Percentiles rank a stretch among this genome's conserved stretches.
Conservation (phyloP, 768 basidiomycete species). For the Collybia nuda region DNA sequence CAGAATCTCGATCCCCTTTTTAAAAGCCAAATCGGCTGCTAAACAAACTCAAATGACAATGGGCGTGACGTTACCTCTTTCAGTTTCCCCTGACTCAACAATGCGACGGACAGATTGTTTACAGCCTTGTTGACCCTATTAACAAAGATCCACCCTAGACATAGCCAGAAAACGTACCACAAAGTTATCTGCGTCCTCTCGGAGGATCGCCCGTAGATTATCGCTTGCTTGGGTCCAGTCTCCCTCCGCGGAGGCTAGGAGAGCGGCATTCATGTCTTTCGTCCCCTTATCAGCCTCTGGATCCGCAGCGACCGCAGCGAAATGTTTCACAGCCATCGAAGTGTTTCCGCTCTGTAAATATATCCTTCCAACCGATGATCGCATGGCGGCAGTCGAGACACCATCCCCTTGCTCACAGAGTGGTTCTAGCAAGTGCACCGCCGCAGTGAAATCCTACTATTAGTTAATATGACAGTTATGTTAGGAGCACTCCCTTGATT, state of each 20-base stretch:
- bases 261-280: slow-evolving; percentile 63
- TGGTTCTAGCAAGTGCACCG: slow-evolving; percentile 65
- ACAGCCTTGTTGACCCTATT: slow-evolving; percentile 46
- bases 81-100: slow-evolving; percentile 69
- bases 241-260: slow-evolving; percentile 68
- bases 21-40: not conserved
- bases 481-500: slow-evolving; percentile 3
- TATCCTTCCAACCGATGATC: slow-evolving; percentile 69
- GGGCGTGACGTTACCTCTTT: slow-evolving; percentile 52
- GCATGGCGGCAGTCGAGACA: slow-evolving; percentile 51
- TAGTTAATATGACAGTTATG: not conserved
- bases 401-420: slow-evolving; percentile 47
- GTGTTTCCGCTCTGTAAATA: slow-evolving; percentile 76
- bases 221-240: slow-evolving; percentile 60
- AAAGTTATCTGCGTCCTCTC: slow-evolving; percentile 58
- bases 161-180: slow-evolving; percentile 39
- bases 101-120: slow-evolving; percentile 74
- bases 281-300: slow-evolving; percentile 38
- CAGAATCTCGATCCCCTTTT: slow-evolving; percentile 67
- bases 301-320: slow-evolving; percentile 49
- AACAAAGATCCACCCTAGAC: not conserved
- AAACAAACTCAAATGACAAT: not conserved
- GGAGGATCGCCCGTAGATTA: slow-evolving; percentile 42
- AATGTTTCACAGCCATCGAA: slow-evolving; percentile 55
- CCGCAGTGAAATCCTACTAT: slow-evolving; percentile 65